Evolutionary conservation across 2,329 filamentous ascomycete species (phyloP).

Genomic region (Phialophora chinensis): DNA sequence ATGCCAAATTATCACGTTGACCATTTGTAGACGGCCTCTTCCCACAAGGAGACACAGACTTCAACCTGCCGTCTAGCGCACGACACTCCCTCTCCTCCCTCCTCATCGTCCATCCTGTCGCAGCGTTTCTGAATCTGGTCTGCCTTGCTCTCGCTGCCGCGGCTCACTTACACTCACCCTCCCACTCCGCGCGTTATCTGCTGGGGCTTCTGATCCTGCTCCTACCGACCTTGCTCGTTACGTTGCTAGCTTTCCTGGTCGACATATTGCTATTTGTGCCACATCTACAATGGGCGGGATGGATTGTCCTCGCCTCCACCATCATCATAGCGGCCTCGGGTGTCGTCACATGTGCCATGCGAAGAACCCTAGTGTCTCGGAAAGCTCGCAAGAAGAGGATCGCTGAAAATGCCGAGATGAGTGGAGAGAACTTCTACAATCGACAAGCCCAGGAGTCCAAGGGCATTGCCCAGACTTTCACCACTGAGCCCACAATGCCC

Average conservation of each 20-base stretch:
- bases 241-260: constrained; percentile 85
- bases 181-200: constrained; percentile 88
- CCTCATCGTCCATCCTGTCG: constrained; percentile 89
- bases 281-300: constrained; percentile 91
- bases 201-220: constrained; percentile 84
- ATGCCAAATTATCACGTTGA: constrained; percentile 14
- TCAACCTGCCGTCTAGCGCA: constrained; percentile 68
- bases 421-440: constrained; percentile 87
- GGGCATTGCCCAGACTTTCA: constrained; percentile 49
- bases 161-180: constrained; percentile 84
- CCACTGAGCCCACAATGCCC: constrained; percentile 64
- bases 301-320: constrained; percentile 87
- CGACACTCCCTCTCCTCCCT: constrained; percentile 80
- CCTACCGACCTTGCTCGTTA: constrained; percentile 81
- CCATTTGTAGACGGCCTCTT: constrained; percentile 54
- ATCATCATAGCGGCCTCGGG: constrained; percentile 81
- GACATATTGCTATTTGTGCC: constrained; percentile 95
- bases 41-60: constrained; percentile 56
- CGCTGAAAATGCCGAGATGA: constrained; percentile 95
- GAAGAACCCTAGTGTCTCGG: constrained; percentile 84
- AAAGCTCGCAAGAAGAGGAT: constrained; percentile 94
- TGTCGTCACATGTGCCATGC: constrained; percentile 92
- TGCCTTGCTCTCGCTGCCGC: constrained; percentile 80
- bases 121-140: constrained; percentile 81
- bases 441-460: constrained; percentile 53